Conservation (phyloP, 169 alveolate genomes). For the Toxoplasma gondii region DNA sequence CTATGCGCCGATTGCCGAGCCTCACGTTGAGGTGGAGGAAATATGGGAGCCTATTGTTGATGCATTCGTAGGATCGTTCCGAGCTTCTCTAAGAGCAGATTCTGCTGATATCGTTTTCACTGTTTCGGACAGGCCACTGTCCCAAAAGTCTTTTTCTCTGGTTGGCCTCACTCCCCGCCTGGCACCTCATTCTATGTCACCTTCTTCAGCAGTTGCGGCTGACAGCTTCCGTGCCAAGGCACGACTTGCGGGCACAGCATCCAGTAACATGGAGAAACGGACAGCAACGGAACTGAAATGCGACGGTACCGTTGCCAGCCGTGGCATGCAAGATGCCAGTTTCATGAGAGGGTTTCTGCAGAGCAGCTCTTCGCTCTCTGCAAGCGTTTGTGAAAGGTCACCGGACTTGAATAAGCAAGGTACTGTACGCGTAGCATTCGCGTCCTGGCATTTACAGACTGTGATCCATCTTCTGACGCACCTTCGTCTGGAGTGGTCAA, state of each 20-base stretch:
- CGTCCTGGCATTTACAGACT: constrained; percentile 31
- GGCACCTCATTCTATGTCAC: neutral
- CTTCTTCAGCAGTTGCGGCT: neutral
- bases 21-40: neutral
- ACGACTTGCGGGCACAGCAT: neutral
- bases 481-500: constrained; percentile 24
- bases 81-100: neutral
- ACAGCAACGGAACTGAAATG: neutral
- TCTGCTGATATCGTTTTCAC: neutral
- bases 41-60: constrained; percentile 8
- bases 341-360: neutral
- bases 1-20: neutral
- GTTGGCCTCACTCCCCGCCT: neutral
- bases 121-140: neutral
- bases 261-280: neutral
- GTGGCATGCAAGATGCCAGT: neutral
- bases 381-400: neutral
- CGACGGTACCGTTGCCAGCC: neutral
- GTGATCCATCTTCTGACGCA: neutral
- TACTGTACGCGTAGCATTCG: neutral
- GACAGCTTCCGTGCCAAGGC: neutral
- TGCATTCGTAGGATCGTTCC: neutral
- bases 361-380: neutral
- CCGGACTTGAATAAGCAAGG: neutral
- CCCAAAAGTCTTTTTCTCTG: neutral